These are phyloP conservation scores for Solanum chiquidenum DNA, from an alignment of 257 asterid genomes.

Conservation along the genomic window DNA sequence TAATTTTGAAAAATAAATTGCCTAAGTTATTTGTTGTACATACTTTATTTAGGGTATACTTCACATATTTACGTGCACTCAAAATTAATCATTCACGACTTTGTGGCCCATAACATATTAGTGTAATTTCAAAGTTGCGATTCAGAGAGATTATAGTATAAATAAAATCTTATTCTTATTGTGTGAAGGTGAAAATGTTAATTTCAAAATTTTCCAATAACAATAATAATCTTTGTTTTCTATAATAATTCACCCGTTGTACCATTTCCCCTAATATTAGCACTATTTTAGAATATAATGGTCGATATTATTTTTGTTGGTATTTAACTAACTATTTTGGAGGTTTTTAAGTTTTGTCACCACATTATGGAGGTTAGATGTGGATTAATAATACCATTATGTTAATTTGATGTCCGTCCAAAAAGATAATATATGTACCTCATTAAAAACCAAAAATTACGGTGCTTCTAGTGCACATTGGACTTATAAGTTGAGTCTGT, in stretches of 20 bases:
- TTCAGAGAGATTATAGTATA: not conserved
- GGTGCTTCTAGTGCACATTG: too few relatives aligned
- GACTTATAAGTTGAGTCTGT: too few relatives aligned
- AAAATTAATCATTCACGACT: not conserved
- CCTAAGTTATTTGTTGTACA: not conserved
- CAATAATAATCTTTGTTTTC: not conserved
- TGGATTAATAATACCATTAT: not conserved
- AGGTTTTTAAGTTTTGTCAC: not conserved
- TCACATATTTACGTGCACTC: not conserved
- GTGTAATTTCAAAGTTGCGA: not conserved
- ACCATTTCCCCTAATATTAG: not conserved
- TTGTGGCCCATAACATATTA: not conserved
- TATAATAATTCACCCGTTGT: not conserved
- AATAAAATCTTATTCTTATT: not conserved
- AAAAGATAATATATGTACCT: not conserved
- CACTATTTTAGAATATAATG: not conserved
- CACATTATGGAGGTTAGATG: not conserved
- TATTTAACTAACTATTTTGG: not conserved
- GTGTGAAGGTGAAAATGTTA: not conserved
- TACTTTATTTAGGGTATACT: not conserved
- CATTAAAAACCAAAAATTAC: not conserved
- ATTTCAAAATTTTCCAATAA: not conserved
- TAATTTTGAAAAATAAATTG: not conserved
- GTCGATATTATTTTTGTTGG: not conserved
- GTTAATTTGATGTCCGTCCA: not conserved